Evolutionary conservation across 1,284 basidiomycete genomes (phyloP), one percentile per base, ranked within the genome.

Genomic region (Sanghuangporus sanghuang): DNA sequence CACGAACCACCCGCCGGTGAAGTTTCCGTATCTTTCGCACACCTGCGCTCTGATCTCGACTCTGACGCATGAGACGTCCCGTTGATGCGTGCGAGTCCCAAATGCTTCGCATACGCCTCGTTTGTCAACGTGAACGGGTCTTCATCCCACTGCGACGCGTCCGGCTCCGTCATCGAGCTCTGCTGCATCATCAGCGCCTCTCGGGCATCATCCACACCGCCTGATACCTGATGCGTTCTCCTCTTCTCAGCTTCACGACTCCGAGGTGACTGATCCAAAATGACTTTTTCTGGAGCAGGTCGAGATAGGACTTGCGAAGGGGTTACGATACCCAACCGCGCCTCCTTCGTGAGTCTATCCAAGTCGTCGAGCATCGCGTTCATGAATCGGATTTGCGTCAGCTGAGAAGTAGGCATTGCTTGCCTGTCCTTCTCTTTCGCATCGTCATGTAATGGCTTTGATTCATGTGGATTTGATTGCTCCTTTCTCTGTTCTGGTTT

Each of bases 131-230:
- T 16, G 42, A 63, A 63, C 3, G 62, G 62, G 23, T 63, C 57
- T 8, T 63, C 57, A 12, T 44, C 50, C 39, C 39, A 57, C 21
- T 59, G 42, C 16, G 38, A 61, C 23, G 21, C 35, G 18, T 61
- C 58, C 14, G 63, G 58, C 32, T 59, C 46, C 9, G 63, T 64
- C 36, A 61, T 35, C 3, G 63, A 64, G 38, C 57, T 63, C 44
- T 61, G 58, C 44, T 61, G 58, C 58, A 60, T 42, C 7, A 55
- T 12, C 14, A 55, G 23, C 11, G 6, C 8, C 4, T 49, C 14
- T 36, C 23, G 48, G 6, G 27, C 38, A 9, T 50, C 44, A 4
- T 23, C 32, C 7, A 48, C 23, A 23, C 32, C 32, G 11, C 36
- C 27, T 6, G 3, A 6, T 35, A 35, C 57, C 6, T 27, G 16